Evolutionary conservation across 768 basidiomycete species (phyloP), one percentile per base, ranked within the genome.

Genomic region (Naganishia onofrii): DNA sequence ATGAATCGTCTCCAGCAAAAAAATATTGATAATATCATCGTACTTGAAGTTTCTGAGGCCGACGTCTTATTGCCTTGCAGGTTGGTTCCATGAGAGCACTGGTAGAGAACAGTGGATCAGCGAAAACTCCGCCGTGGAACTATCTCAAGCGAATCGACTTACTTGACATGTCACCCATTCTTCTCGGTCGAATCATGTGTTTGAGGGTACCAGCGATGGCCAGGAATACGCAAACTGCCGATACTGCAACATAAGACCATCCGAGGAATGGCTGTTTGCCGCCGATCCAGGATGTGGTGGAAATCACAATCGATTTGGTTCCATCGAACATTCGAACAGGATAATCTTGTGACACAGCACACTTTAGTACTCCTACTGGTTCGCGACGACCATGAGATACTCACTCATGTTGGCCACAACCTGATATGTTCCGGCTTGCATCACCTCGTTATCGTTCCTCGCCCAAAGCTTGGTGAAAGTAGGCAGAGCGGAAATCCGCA

Each of bases 251-350:
- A 77, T 99, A 99, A 1, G 93, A 92, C 93, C 94, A 98, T 9
- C 96, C 96, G 23, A 99, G 85, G 88, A 99, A 99, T 0, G 93
- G 88, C 76, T 99, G 97, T 83, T 95, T 94, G 48, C 96, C 96
- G 13, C 96, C 96, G 78, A 96, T 92, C 94, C 95, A 98, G 1
- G 94, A 92, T 17, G 96, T 93, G 3, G 95, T 98, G 53, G 93
- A 93, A 72, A 99, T 90, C 36, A 99, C 94, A 70, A 99, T 85
- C 0, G 93, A 93, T 81, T 99, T 99, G 12, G 95, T 97, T 52
- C 96, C 96, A 65, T 88, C 88, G 84, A 91, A 99, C 10, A 88
- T 85, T 56, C 86, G 83, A 58, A 98, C 95, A 6, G 96, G 96
- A 83, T 88, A 99, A 82, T 97, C 96, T 95, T 75, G 42, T 19